phyloP scores from a whole-genome alignment of 2,329 filamentous ascomycete genomes.

The Neonectria punicea region DNA sequence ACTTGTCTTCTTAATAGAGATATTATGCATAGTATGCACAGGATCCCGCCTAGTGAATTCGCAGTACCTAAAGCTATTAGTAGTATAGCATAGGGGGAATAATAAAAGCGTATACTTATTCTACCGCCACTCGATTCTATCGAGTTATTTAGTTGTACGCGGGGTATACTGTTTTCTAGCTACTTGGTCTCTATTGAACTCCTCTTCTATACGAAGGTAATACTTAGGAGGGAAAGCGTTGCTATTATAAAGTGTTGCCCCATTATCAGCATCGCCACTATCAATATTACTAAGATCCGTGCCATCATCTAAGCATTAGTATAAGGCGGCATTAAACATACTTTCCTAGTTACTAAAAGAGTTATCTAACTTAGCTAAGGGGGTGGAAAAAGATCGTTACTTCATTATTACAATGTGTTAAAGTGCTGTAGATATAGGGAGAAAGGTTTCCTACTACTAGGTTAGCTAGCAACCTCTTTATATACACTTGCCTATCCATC shows the following conservation, averaged over 20 bases:
- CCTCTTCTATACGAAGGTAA: constrained; percentile 7
- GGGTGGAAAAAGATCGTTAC: neutral
- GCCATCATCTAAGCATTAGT: neutral
- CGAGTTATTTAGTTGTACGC: neutral
- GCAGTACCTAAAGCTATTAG: constrained; percentile 13
- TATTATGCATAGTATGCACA: neutral
- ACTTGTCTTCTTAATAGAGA: constrained; percentile 1
- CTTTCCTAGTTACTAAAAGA: neutral
- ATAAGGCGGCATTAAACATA: neutral
- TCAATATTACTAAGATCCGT: neutral
- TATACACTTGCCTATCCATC: neutral
- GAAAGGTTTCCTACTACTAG: neutral
- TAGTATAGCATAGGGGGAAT: neutral
- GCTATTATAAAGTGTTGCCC: neutral
- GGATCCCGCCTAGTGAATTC: constrained; percentile 4
- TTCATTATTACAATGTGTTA: neutral
- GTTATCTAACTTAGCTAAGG: neutral
- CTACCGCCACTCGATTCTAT: constrained; percentile 6
- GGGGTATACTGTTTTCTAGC: neutral
- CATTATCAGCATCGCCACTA: neutral
- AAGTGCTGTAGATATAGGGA: neutral
- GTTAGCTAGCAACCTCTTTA: neutral
- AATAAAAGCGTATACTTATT: neutral
- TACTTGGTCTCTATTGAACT: neutral
- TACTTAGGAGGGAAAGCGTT: neutral